phyloP scores from a whole-genome alignment of 345 rosid genomes.

The Eucalyptus melliodora region DNA sequence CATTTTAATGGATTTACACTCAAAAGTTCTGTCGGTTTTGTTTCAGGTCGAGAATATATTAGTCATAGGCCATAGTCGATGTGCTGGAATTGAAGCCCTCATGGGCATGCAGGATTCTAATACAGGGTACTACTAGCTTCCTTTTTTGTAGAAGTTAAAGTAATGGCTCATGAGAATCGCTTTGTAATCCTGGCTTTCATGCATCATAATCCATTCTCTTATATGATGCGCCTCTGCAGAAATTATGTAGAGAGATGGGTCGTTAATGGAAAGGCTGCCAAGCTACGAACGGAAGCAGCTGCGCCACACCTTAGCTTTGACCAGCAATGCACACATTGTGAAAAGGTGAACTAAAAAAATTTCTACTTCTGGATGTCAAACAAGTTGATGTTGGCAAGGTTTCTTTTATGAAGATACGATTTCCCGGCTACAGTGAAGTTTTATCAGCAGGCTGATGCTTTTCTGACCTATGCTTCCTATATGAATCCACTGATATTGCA shows the following conservation, averaged over 20 bases:
- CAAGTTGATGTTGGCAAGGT: background rate
- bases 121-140: conserved; percentile 32
- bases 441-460: background rate
- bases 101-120: conserved; percentile 63
- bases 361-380: background rate
- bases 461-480: background rate
- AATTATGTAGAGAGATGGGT: conserved; percentile 81
- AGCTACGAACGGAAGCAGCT: conserved; percentile 35
- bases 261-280: conserved; percentile 63
- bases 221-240: conserved; percentile 11
- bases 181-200: background rate
- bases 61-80: conserved; percentile 82
- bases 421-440: background rate
- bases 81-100: conserved; percentile 94
- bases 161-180: background rate
- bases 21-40: background rate
- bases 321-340: conserved; percentile 72
- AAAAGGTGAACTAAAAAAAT: conserved; percentile 43
- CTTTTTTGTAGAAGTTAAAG: background rate
- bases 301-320: conserved; percentile 57
- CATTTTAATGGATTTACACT: background rate
- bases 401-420: background rate
- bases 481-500: background rate
- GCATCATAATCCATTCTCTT: background rate
- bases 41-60: conserved; percentile 83